Percentiles rank a stretch among this genome's conserved stretches.
Conservation (phyloP, 805 yeast species). For the Candida broadrunensis region DNA sequence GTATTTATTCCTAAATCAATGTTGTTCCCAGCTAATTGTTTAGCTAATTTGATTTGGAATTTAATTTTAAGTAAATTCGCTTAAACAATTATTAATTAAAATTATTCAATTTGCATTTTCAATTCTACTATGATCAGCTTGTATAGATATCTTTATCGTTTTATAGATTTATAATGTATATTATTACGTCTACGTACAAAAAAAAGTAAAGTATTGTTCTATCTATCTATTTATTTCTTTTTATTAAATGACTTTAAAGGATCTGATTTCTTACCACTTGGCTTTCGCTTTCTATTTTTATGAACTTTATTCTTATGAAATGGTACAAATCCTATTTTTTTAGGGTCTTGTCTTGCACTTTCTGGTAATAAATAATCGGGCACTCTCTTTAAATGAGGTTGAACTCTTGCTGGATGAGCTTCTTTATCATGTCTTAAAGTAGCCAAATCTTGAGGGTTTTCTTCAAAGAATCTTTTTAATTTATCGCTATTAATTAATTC, state of each 20-base stretch:
- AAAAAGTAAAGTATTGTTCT: too few relatives aligned
- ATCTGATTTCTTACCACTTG: constrained; percentile 47
- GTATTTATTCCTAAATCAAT: constrained; percentile 44
- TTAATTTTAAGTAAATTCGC: constrained; percentile 40
- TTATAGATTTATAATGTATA: too few relatives aligned
- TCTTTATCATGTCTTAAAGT: constrained; percentile 91
- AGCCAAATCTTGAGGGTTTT: constrained; percentile 90
- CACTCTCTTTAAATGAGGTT: constrained; percentile 82
- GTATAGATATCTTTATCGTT: background rate
- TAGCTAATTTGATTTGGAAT: constrained; percentile 57
- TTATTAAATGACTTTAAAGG: constrained; percentile 55
- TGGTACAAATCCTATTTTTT: constrained; percentile 69
- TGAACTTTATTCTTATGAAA: constrained; percentile 53
- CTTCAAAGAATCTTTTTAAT: constrained; percentile 91
- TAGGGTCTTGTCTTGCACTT: constrained; percentile 55
- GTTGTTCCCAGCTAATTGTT: constrained; percentile 58
- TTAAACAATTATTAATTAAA: constrained; percentile 4
- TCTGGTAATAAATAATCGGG: constrained; percentile 90
- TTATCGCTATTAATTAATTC: constrained; percentile 88
- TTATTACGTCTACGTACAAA: too few relatives aligned
- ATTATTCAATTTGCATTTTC: background rate
- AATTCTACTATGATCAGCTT: too few relatives aligned
- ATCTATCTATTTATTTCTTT: constrained; percentile 2
- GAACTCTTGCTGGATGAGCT: constrained; percentile 76
- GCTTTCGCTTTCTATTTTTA: constrained; percentile 39